Evolutionary conservation across 257 asterid species (phyloP).

Genomic region (Nicotiana noctiflora): DNA sequence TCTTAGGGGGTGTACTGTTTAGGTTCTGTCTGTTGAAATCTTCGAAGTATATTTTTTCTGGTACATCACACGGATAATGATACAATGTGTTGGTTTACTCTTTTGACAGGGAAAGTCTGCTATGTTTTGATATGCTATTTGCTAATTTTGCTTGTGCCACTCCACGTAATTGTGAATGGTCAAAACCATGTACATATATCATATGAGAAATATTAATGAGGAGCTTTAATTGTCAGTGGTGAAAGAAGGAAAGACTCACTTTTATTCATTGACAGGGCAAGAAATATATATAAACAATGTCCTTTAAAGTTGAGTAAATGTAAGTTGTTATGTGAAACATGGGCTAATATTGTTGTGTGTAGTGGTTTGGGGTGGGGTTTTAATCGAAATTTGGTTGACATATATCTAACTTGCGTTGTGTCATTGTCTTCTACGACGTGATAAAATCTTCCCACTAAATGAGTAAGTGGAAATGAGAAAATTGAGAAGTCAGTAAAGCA

Average conservation of each 20-base stretch:
- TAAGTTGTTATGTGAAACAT: too few species aligned
- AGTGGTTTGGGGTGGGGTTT: too few species aligned
- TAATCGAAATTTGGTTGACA: not conserved
- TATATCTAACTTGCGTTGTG: not conserved
- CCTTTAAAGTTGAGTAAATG: too few species aligned
- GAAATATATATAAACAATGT: too few species aligned
- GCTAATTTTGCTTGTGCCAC: not conserved
- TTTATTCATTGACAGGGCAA: too few species aligned
- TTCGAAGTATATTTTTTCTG: not conserved
- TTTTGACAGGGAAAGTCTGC: not conserved
- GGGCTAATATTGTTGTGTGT: too few species aligned
- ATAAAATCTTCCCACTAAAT: not conserved
- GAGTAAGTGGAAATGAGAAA: not conserved
- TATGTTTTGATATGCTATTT: not conserved
- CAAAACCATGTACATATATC: not conserved
- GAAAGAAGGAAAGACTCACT: too few species aligned
- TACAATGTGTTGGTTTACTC: not conserved
- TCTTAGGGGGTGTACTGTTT: not conserved
- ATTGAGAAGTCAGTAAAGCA: not conserved
- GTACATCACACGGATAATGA: not conserved
- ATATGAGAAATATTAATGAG: not conserved
- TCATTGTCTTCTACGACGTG: not conserved
- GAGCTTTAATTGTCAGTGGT: not conserved
- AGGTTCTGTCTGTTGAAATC: not conserved
- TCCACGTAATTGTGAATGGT: not conserved